A percentile compares a stretch with the other conserved stretches of the same genome.
These are phyloP conservation scores for Gracilariopsis chorda DNA, from an alignment of 23 red algal species.

Conservation along the genomic window DNA sequence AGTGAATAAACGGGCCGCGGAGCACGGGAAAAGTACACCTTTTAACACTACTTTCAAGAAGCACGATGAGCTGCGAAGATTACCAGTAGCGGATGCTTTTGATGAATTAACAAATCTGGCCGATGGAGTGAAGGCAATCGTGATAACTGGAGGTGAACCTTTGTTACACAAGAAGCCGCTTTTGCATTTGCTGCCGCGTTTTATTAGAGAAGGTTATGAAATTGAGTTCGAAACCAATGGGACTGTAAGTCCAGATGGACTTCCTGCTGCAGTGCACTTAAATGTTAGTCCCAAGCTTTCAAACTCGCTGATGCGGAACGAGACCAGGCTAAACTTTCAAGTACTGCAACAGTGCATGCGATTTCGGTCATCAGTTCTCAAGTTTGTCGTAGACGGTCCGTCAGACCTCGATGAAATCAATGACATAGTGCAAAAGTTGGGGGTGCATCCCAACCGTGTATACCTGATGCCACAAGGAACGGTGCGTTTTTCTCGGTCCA, in stretches of 20 bases:
- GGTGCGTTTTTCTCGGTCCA: conserved; percentile 30
- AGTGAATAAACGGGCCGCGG: conserved; percentile 8
- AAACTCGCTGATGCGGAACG: conserved; percentile 62
- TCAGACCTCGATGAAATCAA: conserved; percentile 81
- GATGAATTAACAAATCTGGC: conserved; percentile 24
- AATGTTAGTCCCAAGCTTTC: conserved; percentile 96
- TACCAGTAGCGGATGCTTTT: conserved; percentile 24
- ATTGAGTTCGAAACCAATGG: conserved; percentile 99
- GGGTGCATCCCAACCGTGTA: conserved; percentile 57
- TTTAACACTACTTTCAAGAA: conserved; percentile 22
- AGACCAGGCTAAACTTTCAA: conserved; percentile 47
- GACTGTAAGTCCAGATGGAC: conserved; percentile 69
- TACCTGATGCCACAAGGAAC: conserved; percentile 95
- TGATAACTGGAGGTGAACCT: conserved; percentile 93
- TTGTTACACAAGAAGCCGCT: conserved; percentile 83
- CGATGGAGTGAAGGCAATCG: conserved; percentile 29
- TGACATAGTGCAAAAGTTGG: conserved; percentile 32
- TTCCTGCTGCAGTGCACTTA: conserved; percentile 68
- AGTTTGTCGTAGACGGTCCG: conserved; percentile 78
- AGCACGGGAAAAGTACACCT: not conserved
- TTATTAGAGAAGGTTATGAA: conserved; percentile 40
- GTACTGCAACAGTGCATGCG: conserved; percentile 75
- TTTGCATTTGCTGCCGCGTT: conserved; percentile 7
- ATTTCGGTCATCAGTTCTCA: conserved; percentile 68
- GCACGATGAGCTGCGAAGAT: conserved; percentile 41